phyloP scores from a whole-genome alignment of 805 yeast species.

The Metschnikowia colocasiae region DNA sequence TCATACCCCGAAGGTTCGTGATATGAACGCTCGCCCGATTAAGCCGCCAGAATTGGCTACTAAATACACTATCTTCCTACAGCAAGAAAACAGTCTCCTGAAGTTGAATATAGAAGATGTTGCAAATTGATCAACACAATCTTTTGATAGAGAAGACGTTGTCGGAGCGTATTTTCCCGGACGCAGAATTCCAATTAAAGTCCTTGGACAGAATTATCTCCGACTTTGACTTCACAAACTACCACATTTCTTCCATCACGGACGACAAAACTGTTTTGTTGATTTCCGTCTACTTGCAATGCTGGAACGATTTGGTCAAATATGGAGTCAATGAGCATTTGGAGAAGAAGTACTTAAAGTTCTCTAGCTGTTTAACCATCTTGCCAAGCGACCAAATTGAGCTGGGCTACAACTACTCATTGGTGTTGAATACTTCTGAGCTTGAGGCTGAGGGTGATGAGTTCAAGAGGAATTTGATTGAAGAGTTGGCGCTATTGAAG shows the following conservation, averaged over 20 bases:
- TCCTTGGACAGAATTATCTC: constrained; percentile 81
- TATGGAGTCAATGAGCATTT: constrained; percentile 63
- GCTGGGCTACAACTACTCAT: constrained; percentile 76
- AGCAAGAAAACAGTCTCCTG: not conserved
- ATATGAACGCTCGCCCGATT: constrained; percentile 5
- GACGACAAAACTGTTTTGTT: constrained; percentile 63
- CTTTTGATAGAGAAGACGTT: constrained; percentile 77
- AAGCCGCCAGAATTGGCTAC: not conserved
- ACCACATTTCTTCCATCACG: constrained; percentile 81
- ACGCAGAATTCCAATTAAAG: constrained; percentile 25
- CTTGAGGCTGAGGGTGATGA: constrained; percentile 40
- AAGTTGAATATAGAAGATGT: constrained; percentile 43
- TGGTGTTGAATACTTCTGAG: constrained; percentile 57
- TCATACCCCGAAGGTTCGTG: not conserved
- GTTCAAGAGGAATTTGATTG: constrained; percentile 49
- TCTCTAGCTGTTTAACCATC: constrained; percentile 32
- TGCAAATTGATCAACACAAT: constrained; percentile 82
- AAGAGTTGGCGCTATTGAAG: constrained; percentile 69
- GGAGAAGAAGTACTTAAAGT: constrained; percentile 45
- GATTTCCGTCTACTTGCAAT: constrained; percentile 68
- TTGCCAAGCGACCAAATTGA: constrained; percentile 47
- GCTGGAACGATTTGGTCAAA: constrained; percentile 67
- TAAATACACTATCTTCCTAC: not conserved
- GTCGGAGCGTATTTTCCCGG: constrained; percentile 59
- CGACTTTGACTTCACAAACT: constrained; percentile 94